These are phyloP conservation scores for Brassica rapa DNA, from an alignment of 345 rosid genomes.

Conservation along the genomic window DNA sequence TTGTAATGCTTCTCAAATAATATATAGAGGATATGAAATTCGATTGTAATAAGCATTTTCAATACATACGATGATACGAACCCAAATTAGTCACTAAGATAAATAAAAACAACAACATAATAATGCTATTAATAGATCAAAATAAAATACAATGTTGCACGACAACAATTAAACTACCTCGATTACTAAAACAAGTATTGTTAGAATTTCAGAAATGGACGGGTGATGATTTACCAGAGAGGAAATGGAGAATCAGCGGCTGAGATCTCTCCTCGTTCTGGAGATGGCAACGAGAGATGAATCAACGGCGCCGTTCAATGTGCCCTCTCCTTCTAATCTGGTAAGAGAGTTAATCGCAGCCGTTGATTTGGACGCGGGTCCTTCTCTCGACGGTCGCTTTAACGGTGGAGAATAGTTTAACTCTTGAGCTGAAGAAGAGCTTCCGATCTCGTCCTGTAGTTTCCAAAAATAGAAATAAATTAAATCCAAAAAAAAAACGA, in stretches of 20 bases:
- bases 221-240: background rate
- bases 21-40: background rate
- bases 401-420: constrained; percentile 28
- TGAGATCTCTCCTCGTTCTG: constrained; percentile 46
- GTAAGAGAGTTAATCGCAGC: constrained; percentile 41
- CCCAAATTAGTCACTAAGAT: background rate
- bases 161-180: constrained; percentile 18
- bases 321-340: constrained; percentile 41
- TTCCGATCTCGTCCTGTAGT: constrained; percentile 59
- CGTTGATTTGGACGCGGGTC: constrained; percentile 46
- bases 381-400: constrained; percentile 27
- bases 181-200: constrained; percentile 28
- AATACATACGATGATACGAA: background rate
- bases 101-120: background rate
- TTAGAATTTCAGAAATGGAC: constrained; percentile 25
- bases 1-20: too few species aligned
- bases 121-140: background rate
- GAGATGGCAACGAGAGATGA: constrained; percentile 32
- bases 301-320: constrained; percentile 28
- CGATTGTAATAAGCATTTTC: background rate
- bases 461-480: background rate
- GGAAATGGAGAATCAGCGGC: constrained; percentile 37
- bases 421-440: constrained; percentile 53
- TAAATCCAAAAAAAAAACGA: background rate
- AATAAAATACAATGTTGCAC: background rate